phyloP scores from a whole-genome alignment of 2,329 filamentous ascomycete species.

The Dactylella cylindrospora region DNA sequence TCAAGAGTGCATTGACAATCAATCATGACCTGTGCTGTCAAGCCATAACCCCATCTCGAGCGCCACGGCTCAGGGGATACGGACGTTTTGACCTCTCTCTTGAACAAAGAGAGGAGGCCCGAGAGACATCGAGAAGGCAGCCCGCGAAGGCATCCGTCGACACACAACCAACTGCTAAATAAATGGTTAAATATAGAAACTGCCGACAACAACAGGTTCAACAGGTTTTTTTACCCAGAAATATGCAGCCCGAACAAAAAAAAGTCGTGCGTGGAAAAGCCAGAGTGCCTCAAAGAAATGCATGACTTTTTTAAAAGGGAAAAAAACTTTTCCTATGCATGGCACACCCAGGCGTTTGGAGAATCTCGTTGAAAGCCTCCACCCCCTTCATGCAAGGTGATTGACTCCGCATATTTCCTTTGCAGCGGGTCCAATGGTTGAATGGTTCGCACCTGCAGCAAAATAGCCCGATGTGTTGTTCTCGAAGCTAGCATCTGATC shows the following conservation, averaged over 20 bases:
- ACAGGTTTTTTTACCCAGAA: conserved; percentile 17
- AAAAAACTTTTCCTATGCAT: not conserved
- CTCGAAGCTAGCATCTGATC: conserved; percentile 29
- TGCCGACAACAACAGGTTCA: not conserved
- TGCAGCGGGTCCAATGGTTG: conserved; percentile 22
- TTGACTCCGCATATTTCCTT: conserved; percentile 39
- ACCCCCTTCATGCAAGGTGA: conserved; percentile 43
- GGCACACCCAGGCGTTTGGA: conserved; percentile 24
- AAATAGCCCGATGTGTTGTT: conserved; percentile 43
- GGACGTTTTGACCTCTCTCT: conserved; percentile 40
- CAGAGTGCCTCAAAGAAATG: conserved; percentile 16
- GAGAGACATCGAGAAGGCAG: conserved; percentile 6
- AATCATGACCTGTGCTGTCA: conserved; percentile 36
- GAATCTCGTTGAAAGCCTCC: conserved; percentile 9
- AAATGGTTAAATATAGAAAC: conserved; percentile 37
- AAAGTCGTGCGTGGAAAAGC: not conserved
- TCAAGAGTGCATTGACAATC: conserved; percentile 38
- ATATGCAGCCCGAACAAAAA: not conserved
- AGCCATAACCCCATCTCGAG: conserved; percentile 19
- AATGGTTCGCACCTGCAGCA: conserved; percentile 41
- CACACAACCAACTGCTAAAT: conserved; percentile 24
- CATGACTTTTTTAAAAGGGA: no score
- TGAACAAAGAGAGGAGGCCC: conserved; percentile 35
- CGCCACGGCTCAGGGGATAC: conserved; percentile 41
- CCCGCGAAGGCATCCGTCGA: conserved; percentile 4